Percentiles rank a stretch among this genome's conserved stretches.
Conservation (phyloP, 2,329 filamentous ascomycete species). For the Zymoseptoria passerinii region DNA sequence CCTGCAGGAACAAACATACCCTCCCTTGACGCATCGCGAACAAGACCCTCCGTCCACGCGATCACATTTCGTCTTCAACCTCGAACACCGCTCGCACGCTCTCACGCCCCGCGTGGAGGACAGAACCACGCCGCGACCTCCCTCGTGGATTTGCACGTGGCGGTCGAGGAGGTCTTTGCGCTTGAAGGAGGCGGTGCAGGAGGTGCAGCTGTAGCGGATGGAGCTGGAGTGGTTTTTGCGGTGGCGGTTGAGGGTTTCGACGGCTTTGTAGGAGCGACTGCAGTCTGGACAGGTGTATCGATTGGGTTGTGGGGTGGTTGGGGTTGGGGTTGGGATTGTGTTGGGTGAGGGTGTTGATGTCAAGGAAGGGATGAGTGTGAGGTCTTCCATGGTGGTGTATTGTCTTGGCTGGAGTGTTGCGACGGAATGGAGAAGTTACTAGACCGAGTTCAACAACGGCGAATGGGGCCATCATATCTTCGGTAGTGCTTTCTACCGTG, state of each 20-base stretch:
- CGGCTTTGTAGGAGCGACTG: conserved; percentile 15
- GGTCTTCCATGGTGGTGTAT: not conserved
- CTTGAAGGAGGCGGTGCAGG: conserved; percentile 16
- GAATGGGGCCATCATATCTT: not conserved
- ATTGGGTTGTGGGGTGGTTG: not conserved
- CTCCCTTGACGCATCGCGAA: conserved; percentile 10
- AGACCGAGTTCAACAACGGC: not conserved
- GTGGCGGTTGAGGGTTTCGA: conserved; percentile 16
- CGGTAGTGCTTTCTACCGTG: not conserved
- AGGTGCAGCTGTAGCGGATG: conserved; percentile 12
- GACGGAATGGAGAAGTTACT: not conserved
- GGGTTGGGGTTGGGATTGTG: not conserved
- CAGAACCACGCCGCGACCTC: conserved; percentile 4
- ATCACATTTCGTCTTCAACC: conserved; percentile 17
- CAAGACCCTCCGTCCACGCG: conserved; percentile 9
- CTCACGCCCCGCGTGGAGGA: conserved; percentile 8
- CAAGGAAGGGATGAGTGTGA: not conserved
- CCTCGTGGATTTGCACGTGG: conserved; percentile 13
- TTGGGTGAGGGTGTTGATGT: not conserved
- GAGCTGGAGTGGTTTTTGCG: conserved; percentile 13
- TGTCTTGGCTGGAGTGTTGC: not conserved
- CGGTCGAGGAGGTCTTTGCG: conserved; percentile 17
- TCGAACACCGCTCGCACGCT: conserved; percentile 16
- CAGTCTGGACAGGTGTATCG: conserved; percentile 11
- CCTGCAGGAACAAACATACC: conserved; percentile 11